Evolutionary conservation across 257 asterid genomes (phyloP).

Genomic region (Solanum gandarillasii): DNA sequence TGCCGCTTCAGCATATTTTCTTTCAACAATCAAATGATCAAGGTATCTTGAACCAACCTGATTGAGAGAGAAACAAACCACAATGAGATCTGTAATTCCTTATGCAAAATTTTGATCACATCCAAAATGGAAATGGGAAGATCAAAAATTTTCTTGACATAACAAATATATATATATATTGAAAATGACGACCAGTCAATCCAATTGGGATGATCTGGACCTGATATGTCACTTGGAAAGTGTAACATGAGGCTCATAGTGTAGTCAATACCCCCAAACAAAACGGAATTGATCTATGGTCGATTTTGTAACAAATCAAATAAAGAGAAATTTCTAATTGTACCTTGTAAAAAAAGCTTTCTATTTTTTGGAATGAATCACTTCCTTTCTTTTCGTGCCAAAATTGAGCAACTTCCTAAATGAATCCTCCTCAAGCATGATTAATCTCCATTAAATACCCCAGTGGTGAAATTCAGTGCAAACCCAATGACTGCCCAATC

Average conservation of each 20-base stretch:
- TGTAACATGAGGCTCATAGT: background rate
- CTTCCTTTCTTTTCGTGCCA: background rate
- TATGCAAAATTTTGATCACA: background rate
- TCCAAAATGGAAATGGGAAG: background rate
- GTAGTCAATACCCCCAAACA: background rate
- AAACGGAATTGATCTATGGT: background rate
- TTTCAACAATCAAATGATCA: constrained; percentile 90
- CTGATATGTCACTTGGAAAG: background rate
- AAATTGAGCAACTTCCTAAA: background rate
- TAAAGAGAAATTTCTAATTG: background rate
- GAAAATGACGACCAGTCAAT: background rate
- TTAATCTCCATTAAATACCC: background rate
- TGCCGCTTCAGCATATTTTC: constrained; percentile 97
- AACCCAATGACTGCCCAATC: background rate
- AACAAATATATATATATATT: background rate
- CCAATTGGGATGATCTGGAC: background rate
- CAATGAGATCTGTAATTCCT: background rate
- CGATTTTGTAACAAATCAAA: background rate
- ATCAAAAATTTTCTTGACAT: background rate
- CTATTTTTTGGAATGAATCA: background rate
- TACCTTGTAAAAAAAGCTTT: background rate
- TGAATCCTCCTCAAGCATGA: background rate
- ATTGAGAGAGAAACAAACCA: constrained; percentile 1
- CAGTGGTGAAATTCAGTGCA: background rate
- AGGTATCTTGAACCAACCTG: constrained; percentile 94